Percentiles rank a stretch among this genome's conserved stretches.
These are phyloP conservation scores for Leccinum subgranulosum DNA, from an alignment of 768 basidiomycete species.

Conservation along the genomic window DNA sequence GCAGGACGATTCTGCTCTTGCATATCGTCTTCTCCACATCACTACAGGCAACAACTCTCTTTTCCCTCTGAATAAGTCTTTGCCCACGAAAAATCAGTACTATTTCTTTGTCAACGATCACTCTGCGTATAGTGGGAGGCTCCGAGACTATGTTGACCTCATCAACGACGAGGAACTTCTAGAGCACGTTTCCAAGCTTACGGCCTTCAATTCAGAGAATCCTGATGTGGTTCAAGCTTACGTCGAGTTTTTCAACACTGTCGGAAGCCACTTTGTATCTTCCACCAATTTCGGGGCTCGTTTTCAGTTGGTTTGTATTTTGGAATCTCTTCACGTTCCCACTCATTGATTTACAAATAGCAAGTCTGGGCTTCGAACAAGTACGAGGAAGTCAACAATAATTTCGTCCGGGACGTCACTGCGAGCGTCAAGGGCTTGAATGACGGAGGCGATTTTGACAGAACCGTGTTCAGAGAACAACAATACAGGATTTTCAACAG, in stretches of 20 bases:
- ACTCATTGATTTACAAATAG: not conserved
- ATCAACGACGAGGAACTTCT: constrained; percentile 8
- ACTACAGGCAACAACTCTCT: constrained; percentile 1
- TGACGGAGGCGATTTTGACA: constrained; percentile 1
- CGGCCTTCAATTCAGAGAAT: not conserved
- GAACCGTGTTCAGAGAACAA: not conserved
- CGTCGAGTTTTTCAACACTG: constrained; percentile 2
- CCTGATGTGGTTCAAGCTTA: constrained; percentile 4
- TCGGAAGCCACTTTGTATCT: constrained; percentile 3
- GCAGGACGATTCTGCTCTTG: not conserved
- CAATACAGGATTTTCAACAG: constrained; percentile 2
- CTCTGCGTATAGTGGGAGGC: constrained; percentile 1
- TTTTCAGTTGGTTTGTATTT: constrained; percentile 1
- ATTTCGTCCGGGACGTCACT: constrained; percentile 3
- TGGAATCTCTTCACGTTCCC: too few species aligned
- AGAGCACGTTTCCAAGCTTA: not conserved
- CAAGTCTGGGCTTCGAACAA: constrained; percentile 10
- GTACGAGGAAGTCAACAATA: constrained; percentile 3
- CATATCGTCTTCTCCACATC: constrained; percentile 3
- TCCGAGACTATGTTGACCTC: not conserved
- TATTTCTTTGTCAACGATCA: constrained; percentile 3
- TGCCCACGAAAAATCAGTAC: constrained; percentile 2
- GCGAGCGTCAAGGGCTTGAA: constrained; percentile 9
- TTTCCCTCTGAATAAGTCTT: constrained; percentile 2
- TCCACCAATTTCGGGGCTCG: constrained; percentile 2